Conservation (phyloP, 2,329 filamentous ascomycete species). For the Aspergillus aculeatus region DNA sequence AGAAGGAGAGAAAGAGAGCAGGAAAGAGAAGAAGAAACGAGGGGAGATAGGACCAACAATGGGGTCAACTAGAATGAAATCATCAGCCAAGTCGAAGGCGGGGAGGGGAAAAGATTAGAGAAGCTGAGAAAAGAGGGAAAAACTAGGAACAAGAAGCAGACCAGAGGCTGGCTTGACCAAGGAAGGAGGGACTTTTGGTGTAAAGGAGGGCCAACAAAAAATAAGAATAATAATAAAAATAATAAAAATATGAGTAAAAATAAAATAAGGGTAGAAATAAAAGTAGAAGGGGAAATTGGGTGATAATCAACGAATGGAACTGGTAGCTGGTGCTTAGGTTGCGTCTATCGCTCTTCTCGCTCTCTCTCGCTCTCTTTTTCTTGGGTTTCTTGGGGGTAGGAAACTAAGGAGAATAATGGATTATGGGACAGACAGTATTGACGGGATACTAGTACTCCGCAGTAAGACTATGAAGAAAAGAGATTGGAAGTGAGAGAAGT, state of each 20-base stretch:
- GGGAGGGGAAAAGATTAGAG: slow-evolving; percentile 1
- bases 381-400: background rate
- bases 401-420: background rate
- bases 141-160: slow-evolving; percentile 2
- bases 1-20: slow-evolving; percentile 3
- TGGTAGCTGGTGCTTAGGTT: too few species aligned
- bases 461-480: background rate
- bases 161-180: slow-evolving; percentile 8
- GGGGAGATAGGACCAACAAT: slow-evolving; percentile 3
- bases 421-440: background rate
- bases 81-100: slow-evolving; percentile 2
- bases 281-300: background rate
- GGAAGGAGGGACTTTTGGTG: slow-evolving; percentile 8
- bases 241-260: background rate
- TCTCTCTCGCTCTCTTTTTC: too few species aligned
- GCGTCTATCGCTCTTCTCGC: too few species aligned
- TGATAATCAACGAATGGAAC: too few species aligned
- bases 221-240: slow-evolving; percentile 1
- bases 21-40: slow-evolving; percentile 5
- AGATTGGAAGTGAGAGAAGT: background rate
- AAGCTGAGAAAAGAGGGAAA: slow-evolving; percentile 11
- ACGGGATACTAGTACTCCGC: background rate
- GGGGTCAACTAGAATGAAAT: background rate
- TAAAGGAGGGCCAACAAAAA: slow-evolving; percentile 5
- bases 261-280: background rate